These are phyloP conservation scores for Pyrenophora graminea DNA, from an alignment of 2,329 filamentous ascomycete genomes.

Conservation along the genomic window DNA sequence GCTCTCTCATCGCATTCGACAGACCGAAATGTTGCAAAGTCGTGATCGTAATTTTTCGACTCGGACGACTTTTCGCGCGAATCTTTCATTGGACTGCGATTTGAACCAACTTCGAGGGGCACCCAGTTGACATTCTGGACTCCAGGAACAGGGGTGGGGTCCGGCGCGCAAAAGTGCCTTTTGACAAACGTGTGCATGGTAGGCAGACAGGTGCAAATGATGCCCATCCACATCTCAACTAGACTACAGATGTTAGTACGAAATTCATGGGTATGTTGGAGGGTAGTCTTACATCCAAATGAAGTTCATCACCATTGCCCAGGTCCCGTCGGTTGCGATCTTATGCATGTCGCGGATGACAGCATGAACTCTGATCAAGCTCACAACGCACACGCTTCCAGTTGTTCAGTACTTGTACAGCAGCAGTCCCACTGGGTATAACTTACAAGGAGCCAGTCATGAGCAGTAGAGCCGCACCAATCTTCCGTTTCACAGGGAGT, in stretches of 20 bases:
- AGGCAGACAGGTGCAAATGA: slow-evolving; percentile 22
- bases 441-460: slow-evolving; percentile 26
- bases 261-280: neutral
- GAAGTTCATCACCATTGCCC: slow-evolving; percentile 21
- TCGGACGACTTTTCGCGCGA: neutral
- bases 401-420: neutral
- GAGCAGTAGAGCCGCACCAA: slow-evolving; percentile 19
- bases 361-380: slow-evolving; percentile 18
- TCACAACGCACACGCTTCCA: slow-evolving; percentile 19
- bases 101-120: neutral
- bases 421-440: too few relatives aligned
- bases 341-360: slow-evolving; percentile 13
- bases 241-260: slow-evolving; percentile 11
- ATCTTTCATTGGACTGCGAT: neutral
- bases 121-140: slow-evolving; percentile 1
- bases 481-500: slow-evolving; percentile 18
- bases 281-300: slow-evolving; percentile 20
- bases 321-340: slow-evolving; percentile 16
- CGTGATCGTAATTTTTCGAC: neutral
- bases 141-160: neutral
- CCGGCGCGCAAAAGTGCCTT: neutral
- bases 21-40: neutral
- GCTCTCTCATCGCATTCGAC: neutral
- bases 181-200: slow-evolving; percentile 16
- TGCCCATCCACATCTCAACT: slow-evolving; percentile 23